Base-by-base conservation (phyloP, 176 grass and related monocot species). In the Oryza glaberrima region DNA sequence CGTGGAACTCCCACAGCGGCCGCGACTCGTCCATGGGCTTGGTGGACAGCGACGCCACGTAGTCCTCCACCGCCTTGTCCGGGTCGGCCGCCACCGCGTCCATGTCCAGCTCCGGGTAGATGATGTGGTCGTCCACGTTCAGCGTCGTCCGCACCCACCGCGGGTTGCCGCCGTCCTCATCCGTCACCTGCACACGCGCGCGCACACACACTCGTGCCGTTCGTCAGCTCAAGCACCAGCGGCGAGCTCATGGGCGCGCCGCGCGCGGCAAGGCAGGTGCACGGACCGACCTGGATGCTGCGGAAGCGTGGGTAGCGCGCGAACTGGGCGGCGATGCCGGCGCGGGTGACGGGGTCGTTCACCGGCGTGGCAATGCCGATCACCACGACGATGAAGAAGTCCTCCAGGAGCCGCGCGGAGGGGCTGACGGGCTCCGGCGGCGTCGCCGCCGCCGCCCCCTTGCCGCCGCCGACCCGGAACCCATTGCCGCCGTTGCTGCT, bases 1-100 rank as follows among this genome's bases (percentile, higher is more conserved):
- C 4, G 91, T 95, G 95, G 82, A 98, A 90, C 73, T 95, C 95
- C 95, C 95, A 98, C 6, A 95, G 92, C 1, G 93, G 95, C 8
- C 85, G 88, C 11, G 83, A 85, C 73, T 49, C 69, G 80, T 91
- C 89, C 90, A 95, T 79, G 70, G 91, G 69, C 60, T 40, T 28
- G 82, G 79, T 44, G 3, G 93, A 90, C 65, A 98, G 95, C 7
- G 93, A 87, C 65, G 91, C 82, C 52, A 95, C 95, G 81, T 98
- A 98, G 87, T 95, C 93, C 80, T 98, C 93, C 56, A 98, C 82
- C 32, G 83, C 77, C 65, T 14, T 30, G 85, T 98, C 96, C 11
- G 90, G 78, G 78, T 85, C 63, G 16, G 80, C 48, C 64, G 89
- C 49, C 47, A 85, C 81, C 70, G 76, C 75, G 1, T 51, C 73